These are phyloP conservation scores for Sporothrix variecibatus DNA, from an alignment of 2,329 filamentous ascomycete species.

Conservation along the genomic window DNA sequence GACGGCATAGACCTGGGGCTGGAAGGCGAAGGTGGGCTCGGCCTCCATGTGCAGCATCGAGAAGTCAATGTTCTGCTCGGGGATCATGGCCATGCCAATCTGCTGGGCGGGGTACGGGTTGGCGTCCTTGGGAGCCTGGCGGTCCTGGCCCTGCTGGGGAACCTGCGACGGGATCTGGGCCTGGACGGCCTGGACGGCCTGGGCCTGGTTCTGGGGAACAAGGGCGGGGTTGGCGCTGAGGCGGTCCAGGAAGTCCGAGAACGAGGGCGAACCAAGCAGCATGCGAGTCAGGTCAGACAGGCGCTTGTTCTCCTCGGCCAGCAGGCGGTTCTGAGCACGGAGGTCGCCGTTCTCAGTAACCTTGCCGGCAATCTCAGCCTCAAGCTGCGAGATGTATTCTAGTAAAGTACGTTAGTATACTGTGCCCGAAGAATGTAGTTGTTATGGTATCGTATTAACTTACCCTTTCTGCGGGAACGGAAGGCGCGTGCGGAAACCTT, in stretches of 20 bases:
- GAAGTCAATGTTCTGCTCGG: slow-evolving; percentile 76
- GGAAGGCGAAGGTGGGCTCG: slow-evolving; percentile 57
- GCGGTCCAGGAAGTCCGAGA: slow-evolving; percentile 76
- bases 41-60: slow-evolving; percentile 65
- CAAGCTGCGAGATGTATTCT: slow-evolving; percentile 98
- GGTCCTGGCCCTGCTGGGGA: slow-evolving; percentile 40
- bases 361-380: slow-evolving; percentile 82
- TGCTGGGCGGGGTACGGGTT: slow-evolving; percentile 63
- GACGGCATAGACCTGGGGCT: slow-evolving; percentile 69
- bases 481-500: slow-evolving; percentile 98
- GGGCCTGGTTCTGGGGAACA: slow-evolving; percentile 42
- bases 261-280: slow-evolving; percentile 77
- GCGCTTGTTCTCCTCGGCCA: slow-evolving; percentile 83
- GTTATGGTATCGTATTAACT: slow-evolving; percentile 37
- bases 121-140: slow-evolving; percentile 64
- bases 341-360: slow-evolving; percentile 81
- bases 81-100: slow-evolving; percentile 80
- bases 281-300: slow-evolving; percentile 77
- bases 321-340: slow-evolving; percentile 75
- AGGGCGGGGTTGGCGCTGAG: slow-evolving; percentile 60
- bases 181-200: slow-evolving; percentile 28
- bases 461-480: slow-evolving; percentile 97
- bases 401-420: slow-evolving; percentile 49
- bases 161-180: slow-evolving; percentile 34
- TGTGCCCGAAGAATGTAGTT: not conserved